Percentiles rank a stretch among this genome's conserved stretches.
phyloP scores from a whole-genome alignment of 139 green algal species.

The Tetradesmus obliquus region DNA sequence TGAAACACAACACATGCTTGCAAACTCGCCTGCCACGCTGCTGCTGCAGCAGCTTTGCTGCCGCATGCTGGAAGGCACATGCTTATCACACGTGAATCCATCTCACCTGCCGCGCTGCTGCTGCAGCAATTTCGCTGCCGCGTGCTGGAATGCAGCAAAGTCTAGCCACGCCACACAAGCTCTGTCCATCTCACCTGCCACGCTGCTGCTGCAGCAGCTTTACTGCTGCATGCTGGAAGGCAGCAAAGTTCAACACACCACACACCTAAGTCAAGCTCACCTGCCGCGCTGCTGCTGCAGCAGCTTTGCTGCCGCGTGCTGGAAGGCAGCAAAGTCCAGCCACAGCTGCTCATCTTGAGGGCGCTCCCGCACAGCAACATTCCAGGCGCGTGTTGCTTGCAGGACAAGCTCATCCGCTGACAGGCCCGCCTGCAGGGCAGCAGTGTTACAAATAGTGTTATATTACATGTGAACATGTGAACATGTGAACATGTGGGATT shows the following conservation, averaged over 20 bases:
- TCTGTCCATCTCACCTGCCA: constrained; percentile 49
- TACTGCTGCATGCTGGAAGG: constrained; percentile 76
- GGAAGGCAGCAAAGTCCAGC: constrained; percentile 89
- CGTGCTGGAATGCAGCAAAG: constrained; percentile 85
- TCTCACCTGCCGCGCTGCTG: not conserved
- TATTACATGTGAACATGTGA: no score
- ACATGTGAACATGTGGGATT: not conserved
- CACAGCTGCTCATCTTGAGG: constrained; percentile 75
- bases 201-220: constrained; percentile 43
- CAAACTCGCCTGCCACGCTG: not conserved
- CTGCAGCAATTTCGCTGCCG: constrained; percentile 35
- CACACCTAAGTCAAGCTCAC: not conserved
- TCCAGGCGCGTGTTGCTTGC: constrained; percentile 80
- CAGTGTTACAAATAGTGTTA: not conserved
- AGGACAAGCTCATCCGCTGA: constrained; percentile 67
- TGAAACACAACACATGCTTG: not conserved
- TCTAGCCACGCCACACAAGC: constrained; percentile 78
- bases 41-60: constrained; percentile 38
- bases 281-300: constrained; percentile 40
- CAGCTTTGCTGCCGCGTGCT: constrained; percentile 66
- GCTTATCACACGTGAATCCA: no score
- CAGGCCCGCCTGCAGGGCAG: constrained; percentile 59
- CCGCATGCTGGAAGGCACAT: constrained; percentile 3
- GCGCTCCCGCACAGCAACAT: constrained; percentile 71
- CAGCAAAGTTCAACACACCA: constrained; percentile 78